A percentile compares a stretch with the other conserved stretches of the same genome.
Conservation (phyloP, 148 eudicot species). For the Camellia sinensis region DNA sequence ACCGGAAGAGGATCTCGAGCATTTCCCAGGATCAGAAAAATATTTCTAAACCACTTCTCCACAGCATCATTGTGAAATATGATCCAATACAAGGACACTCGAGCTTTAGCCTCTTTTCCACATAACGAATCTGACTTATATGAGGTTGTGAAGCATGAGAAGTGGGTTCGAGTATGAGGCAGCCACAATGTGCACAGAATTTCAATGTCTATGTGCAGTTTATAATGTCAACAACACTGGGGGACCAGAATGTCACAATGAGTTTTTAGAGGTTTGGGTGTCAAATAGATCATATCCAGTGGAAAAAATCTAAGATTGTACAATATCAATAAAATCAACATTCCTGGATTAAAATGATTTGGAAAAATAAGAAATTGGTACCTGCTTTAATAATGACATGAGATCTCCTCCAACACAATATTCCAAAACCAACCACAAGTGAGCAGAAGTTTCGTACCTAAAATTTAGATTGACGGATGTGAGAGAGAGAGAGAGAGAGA, state of each 20-base stretch:
- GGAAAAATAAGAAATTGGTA: slow-evolving; percentile 17
- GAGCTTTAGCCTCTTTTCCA: no score
- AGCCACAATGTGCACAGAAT: background rate
- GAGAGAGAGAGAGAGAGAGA: no score
- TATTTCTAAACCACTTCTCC: no score
- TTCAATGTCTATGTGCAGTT: background rate
- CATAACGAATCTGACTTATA: no score
- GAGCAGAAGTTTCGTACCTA: slow-evolving; percentile 97
- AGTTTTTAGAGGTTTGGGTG: background rate
- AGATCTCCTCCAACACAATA: slow-evolving; percentile 99
- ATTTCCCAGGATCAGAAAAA: no score
- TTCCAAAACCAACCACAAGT: slow-evolving; percentile 91
- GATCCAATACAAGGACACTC: no score
- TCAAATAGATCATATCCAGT: background rate
- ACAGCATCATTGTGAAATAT: no score
- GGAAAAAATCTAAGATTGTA: background rate
- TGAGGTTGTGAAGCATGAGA: no score
- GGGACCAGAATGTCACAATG: background rate
- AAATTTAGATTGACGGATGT: no score
- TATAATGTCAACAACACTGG: no score
- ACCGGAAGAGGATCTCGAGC: no score
- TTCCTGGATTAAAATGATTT: slow-evolving; percentile 14
- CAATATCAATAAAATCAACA: background rate
- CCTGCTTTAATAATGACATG: slow-evolving; percentile 78
- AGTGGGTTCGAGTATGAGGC: background rate